Evolutionary conservation across 139 green algal species (phyloP), one percentile per base, ranked within the genome.

Genomic region (Zygnema circumcarinatum): DNA sequence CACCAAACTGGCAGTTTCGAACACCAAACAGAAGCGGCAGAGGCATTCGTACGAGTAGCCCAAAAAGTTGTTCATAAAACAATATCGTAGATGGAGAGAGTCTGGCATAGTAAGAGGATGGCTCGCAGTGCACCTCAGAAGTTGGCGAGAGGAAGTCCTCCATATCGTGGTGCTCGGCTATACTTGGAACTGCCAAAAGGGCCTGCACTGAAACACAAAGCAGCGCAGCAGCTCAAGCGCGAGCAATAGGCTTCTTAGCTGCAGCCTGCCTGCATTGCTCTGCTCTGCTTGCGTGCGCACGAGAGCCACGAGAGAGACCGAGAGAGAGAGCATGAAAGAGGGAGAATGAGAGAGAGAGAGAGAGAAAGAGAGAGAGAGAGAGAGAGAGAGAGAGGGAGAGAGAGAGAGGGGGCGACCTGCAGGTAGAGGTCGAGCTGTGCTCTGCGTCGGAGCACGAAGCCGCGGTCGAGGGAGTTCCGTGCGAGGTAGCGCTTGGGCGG

Each of bases 401-500:
- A 80, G 73, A n/a, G 22, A 25, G 33, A 25, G 22, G 31, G 33
- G 38, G 52, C 20, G 31, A 85, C 79, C 79, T 85, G 76, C 31
- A 87, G 32, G 3, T 87, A 87, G n/a, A 31, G 38, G 38, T 87
- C 73, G 32, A 87, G 81, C 81, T 87, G 81, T n/a, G 38, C 7
- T 3, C 76, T 67, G 0, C 81, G 7, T 29, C 83, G 16, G 2
- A 31, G 72, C 16, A 87, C 76, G 72, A 87, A 87, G 31, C n/a
- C 72, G 73, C 38, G 32, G 72, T 87, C 68, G 2, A 87, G 72
- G n/a, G n/a, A n/a, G 25, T 87, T 87, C 31, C 25, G 73, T 1
- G n/a, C 32, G 22, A 87, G 38, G 81, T 85, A 87, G 32, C 81
- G 81, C 69, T 87, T 87, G 81, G 81, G 81, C 21, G 81, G 81